These are phyloP conservation scores for Pyrenophora teres DNA, from an alignment of 2,329 filamentous ascomycete genomes.

Conservation along the genomic window DNA sequence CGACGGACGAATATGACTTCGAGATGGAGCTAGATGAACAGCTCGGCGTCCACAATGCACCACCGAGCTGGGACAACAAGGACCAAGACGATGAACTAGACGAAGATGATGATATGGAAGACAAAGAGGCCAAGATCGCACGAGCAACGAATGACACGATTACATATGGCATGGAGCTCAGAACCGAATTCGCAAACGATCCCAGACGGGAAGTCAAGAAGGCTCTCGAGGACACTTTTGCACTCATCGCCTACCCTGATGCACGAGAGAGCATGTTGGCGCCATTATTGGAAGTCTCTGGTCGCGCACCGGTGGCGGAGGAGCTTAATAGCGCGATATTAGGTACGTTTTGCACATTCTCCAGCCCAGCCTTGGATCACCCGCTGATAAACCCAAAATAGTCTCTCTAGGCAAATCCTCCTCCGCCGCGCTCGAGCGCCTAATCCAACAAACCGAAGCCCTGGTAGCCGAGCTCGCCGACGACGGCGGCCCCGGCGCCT, in stretches of 20 bases:
- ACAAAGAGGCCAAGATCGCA: constrained; percentile 36
- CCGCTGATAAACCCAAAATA: constrained; percentile 46
- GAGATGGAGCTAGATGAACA: constrained; percentile 64
- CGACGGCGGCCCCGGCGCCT: constrained; percentile 79
- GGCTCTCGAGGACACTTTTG: constrained; percentile 82
- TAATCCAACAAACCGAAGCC: constrained; percentile 85
- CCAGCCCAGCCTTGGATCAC: not conserved
- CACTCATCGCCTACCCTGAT: constrained; percentile 83
- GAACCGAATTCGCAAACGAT: constrained; percentile 76
- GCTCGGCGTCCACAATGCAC: constrained; percentile 43
- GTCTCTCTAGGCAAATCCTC: constrained; percentile 90
- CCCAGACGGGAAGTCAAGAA: constrained; percentile 71
- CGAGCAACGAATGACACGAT: constrained; percentile 72
- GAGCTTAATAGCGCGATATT: constrained; percentile 93
- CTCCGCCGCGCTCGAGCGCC: constrained; percentile 78
- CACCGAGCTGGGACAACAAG: constrained; percentile 31
- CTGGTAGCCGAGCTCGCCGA: constrained; percentile 81
- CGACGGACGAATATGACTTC: constrained; percentile 57
- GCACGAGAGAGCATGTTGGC: constrained; percentile 77
- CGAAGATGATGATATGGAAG: constrained; percentile 33
- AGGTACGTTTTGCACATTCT: constrained; percentile 56
- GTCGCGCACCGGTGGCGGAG: constrained; percentile 80
- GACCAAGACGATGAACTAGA: constrained; percentile 47
- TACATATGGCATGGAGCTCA: constrained; percentile 77
- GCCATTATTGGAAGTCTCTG: constrained; percentile 75